Evolutionary conservation across 257 asterid species (phyloP).

Genomic region (Solanum ahanhuiri): DNA sequence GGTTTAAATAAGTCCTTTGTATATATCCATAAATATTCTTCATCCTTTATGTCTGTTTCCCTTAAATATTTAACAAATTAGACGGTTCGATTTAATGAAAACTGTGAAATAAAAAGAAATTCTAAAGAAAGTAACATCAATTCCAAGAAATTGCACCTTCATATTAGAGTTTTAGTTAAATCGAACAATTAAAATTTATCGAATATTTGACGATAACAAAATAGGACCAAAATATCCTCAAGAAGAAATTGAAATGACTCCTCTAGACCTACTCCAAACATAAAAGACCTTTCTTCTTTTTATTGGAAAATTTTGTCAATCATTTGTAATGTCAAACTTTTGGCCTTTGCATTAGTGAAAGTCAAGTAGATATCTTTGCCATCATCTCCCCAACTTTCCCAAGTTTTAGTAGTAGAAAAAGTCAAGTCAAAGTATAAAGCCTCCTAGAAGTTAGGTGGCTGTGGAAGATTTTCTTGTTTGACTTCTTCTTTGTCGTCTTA

Average conservation of each 20-base stretch:
- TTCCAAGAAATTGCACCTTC: not conserved
- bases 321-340: not conserved
- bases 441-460: not conserved
- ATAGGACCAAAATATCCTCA: not conserved
- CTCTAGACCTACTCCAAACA: not conserved
- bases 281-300: not conserved
- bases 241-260: not conserved
- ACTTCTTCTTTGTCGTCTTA: not conserved
- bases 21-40: not conserved
- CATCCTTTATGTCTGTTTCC: not conserved
- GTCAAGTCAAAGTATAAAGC: not conserved
- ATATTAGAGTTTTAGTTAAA: not conserved
- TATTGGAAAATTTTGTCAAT: not conserved
- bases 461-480: not conserved
- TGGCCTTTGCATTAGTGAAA: not conserved
- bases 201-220: not conserved
- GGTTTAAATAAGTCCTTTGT: not conserved
- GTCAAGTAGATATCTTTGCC: not conserved
- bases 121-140: not conserved
- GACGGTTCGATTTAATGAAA: not conserved
- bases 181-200: not conserved
- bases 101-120: not conserved
- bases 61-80: not conserved
- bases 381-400: not conserved
- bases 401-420: not conserved